A percentile compares a stretch with the other conserved stretches of the same genome.
phyloP scores from a whole-genome alignment of 192 early-diverging fungal species.

The Umbelopsis vinacea region DNA sequence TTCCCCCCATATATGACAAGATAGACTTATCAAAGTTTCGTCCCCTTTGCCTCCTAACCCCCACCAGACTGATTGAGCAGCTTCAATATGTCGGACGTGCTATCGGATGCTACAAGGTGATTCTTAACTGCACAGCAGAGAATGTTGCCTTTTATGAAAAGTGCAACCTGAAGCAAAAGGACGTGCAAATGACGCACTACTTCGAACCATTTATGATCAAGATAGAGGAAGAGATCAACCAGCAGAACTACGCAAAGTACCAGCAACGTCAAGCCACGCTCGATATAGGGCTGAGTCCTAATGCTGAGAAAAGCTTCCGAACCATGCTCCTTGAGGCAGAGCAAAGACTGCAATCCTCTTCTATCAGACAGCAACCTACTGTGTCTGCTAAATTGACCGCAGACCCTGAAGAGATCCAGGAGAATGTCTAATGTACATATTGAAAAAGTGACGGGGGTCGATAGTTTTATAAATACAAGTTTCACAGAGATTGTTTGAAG shows the following conservation, averaged over 20 bases:
- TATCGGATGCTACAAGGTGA: conserved; percentile 92
- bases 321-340: conserved; percentile 22
- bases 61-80: conserved; percentile 78
- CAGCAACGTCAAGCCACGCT: conserved; percentile 7
- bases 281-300: conserved; percentile 12
- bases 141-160: conserved; percentile 95
- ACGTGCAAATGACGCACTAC: conserved; percentile 72
- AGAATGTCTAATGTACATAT: background rate
- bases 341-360: background rate
- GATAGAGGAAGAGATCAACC: conserved; percentile 6
- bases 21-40: background rate
- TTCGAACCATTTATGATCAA: conserved; percentile 28
- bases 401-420: conserved; percentile 13
- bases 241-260: conserved; percentile 14
- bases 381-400: background rate
- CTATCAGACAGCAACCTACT: background rate
- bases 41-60: background rate
- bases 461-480: background rate
- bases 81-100: conserved; percentile 73
- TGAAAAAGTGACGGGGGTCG: background rate
- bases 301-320: conserved; percentile 18
- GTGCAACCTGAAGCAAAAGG: conserved; percentile 82
- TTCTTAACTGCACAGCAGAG: conserved; percentile 68
- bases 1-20: too few species aligned
- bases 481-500: background rate